Conservation (phyloP, 83 land plant species). For the Thuja plicata region DNA sequence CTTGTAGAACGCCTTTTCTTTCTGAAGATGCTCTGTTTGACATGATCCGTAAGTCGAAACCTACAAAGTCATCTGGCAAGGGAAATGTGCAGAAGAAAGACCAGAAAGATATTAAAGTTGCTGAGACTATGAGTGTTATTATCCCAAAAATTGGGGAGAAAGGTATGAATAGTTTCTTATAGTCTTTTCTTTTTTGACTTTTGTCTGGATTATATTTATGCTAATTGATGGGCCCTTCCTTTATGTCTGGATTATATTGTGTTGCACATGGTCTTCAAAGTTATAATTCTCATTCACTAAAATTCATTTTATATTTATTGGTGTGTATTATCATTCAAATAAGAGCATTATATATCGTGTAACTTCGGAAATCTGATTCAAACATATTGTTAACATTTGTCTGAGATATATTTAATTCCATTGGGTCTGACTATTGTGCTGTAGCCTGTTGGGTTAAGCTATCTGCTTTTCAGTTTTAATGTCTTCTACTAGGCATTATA, state of each 20-base stretch:
- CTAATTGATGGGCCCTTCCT: background rate
- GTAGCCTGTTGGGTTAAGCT: background rate
- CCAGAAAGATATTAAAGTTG: conserved; percentile 18
- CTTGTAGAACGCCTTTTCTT: conserved; percentile 64
- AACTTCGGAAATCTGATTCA: background rate
- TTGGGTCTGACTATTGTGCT: background rate
- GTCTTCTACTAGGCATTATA: background rate
- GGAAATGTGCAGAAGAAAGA: conserved; percentile 29
- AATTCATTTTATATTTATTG: background rate
- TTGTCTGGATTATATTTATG: conserved; percentile 1
- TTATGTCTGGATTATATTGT: conserved; percentile 2
- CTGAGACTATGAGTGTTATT: conserved; percentile 17
- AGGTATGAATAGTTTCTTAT: conserved; percentile 20
- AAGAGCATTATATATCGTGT: background rate
- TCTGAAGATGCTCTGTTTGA: conserved; percentile 98
- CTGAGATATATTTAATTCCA: background rate
- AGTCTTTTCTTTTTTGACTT: background rate
- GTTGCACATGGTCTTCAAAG: background rate
- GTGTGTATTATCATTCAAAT: background rate
- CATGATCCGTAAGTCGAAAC: conserved; percentile 78
- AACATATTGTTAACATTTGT: background rate
- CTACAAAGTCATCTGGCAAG: conserved; percentile 23
- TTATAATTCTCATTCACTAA: background rate
- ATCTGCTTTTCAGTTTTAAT: background rate
- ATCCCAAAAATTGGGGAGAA: conserved; percentile 28